A percentile compares a stretch with the other conserved stretches of the same genome.
These are phyloP conservation scores for Perkinsus marinus DNA, from an alignment of 169 alveolate species.

Conservation along the genomic window DNA sequence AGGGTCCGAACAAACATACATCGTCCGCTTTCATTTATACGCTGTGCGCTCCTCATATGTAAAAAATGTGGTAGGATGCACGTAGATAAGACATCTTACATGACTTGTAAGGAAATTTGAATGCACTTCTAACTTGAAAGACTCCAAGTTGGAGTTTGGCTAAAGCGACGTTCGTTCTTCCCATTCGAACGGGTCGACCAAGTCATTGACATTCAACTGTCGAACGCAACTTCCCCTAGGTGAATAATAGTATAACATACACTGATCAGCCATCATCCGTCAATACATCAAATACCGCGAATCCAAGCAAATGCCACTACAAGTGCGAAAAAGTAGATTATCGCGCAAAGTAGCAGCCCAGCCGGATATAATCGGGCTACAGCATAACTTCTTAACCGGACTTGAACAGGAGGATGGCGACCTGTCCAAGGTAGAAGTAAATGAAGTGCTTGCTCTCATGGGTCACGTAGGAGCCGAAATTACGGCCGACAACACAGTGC, in stretches of 20 bases:
- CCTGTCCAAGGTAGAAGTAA: slow-evolving; percentile 96
- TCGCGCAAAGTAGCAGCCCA: background rate
- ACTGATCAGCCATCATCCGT: background rate
- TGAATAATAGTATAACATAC: background rate
- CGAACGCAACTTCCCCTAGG: background rate
- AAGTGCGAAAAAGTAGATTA: background rate
- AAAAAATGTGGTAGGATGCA: no score
- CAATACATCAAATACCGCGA: background rate
- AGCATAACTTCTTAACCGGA: slow-evolving; percentile 68
- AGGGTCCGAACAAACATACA: no score
- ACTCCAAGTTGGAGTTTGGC: no score
- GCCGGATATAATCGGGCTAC: background rate
- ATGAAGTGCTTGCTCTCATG: slow-evolving; percentile 99
- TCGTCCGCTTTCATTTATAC: no score
- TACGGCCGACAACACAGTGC: slow-evolving; percentile 99
- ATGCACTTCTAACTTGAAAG: no score
- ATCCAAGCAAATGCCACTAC: background rate
- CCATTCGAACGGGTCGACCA: no score
- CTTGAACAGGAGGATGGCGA: slow-evolving; percentile 91
- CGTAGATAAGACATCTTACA: no score
- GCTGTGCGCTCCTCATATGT: no score
- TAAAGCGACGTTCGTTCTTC: no score
- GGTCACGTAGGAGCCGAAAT: slow-evolving; percentile 97
- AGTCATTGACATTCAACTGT: no score
- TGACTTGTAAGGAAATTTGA: no score